Conservation (phyloP, 208 protist species). For the Acanthamoeba sp. region DNA sequence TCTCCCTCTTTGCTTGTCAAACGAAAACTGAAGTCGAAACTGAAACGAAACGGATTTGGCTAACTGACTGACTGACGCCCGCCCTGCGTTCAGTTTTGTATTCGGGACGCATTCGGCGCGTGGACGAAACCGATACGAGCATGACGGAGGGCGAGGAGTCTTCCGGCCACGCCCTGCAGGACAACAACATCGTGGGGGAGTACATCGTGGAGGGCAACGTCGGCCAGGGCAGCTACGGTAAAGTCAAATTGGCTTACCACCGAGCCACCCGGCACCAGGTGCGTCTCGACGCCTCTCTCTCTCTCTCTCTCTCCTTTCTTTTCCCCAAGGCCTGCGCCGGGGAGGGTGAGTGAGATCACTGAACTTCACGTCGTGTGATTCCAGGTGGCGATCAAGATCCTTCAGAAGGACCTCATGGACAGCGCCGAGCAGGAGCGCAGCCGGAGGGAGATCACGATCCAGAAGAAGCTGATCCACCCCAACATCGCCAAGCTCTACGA, state of each 20-base stretch:
- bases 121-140: slow-evolving; percentile 51
- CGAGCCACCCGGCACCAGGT: slow-evolving; percentile 15
- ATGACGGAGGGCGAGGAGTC: slow-evolving; percentile 40
- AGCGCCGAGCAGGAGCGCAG: slow-evolving; percentile 18
- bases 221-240: slow-evolving; percentile 66
- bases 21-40: no score
- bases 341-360: no score
- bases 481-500: slow-evolving; percentile 87
- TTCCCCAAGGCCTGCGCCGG: no score
- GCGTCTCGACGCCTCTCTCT: neutral
- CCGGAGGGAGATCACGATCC: slow-evolving; percentile 74
- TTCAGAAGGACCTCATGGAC: slow-evolving; percentile 63
- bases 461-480: slow-evolving; percentile 82
- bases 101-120: slow-evolving; percentile 65
- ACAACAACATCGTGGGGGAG: slow-evolving; percentile 43
- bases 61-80: neutral
- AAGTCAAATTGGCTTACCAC: slow-evolving; percentile 52
- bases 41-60: no score
- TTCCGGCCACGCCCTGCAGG: neutral
- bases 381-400: slow-evolving; percentile 57
- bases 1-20: no score
- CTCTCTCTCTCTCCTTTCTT: neutral
- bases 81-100: neutral
- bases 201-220: slow-evolving; percentile 64
- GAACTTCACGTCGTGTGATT: neutral